phyloP scores from a whole-genome alignment of 495 filamentous ascomycete genomes.

The Delitschia confertaspora region DNA sequence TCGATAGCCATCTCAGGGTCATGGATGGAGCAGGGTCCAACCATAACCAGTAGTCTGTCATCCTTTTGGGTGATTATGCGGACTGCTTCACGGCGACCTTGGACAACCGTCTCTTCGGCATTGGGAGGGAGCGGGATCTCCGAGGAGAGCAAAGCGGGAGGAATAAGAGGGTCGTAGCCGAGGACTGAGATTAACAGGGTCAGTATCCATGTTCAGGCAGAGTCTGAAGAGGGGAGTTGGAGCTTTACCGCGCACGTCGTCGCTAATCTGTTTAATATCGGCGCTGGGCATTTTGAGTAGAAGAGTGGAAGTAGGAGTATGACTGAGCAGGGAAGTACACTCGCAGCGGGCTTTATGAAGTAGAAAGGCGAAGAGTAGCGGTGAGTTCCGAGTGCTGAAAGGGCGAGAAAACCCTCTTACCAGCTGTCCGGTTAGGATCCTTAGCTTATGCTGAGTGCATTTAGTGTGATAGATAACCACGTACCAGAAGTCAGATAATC shows the following conservation, averaged over 20 bases:
- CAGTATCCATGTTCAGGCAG: slow-evolving; percentile 3
- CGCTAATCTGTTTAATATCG: slow-evolving; percentile 22
- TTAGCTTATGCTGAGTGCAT: no score
- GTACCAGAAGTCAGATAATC: no score
- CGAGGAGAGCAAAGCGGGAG: slow-evolving; percentile 75
- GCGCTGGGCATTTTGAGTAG: slow-evolving; percentile 7
- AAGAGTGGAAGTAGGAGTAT: background rate
- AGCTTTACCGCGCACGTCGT: slow-evolving; percentile 36
- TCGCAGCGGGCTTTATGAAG: no score
- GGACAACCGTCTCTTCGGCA: slow-evolving; percentile 56
- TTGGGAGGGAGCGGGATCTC: slow-evolving; percentile 62
- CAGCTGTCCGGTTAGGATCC: no score
- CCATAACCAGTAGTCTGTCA: slow-evolving; percentile 86
- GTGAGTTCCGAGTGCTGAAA: no score
- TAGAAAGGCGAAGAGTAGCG: no score
- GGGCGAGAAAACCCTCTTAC: no score
- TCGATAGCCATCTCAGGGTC: slow-evolving; percentile 82
- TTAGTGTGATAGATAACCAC: no score
- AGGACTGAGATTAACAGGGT: slow-evolving; percentile 50
- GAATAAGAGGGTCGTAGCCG: slow-evolving; percentile 90
- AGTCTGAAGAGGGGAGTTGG: background rate
- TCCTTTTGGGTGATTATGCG: slow-evolving; percentile 69
- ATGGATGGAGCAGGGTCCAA: slow-evolving; percentile 95
- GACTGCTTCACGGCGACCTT: slow-evolving; percentile 73
- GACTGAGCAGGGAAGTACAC: background rate